Evolutionary conservation across 1,284 basidiomycete species (phyloP), one percentile per base, ranked within the genome.

Genomic region (Ustilago shanxiensis): DNA sequence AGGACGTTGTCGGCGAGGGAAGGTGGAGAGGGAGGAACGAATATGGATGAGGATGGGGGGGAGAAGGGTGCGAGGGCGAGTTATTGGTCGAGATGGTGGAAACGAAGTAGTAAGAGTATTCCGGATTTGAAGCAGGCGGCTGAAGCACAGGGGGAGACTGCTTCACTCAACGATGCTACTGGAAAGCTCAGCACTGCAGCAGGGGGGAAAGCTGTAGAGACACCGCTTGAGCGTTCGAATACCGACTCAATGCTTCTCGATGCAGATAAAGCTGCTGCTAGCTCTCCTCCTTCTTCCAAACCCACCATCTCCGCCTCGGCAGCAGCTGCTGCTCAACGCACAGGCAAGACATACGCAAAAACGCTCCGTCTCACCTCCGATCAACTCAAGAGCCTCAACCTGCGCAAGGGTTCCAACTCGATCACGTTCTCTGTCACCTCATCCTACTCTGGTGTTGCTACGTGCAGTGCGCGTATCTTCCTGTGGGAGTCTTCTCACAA

Each of bases 401-500:
- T 99, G 73, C 93, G 93, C 83, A 90, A 93, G 33, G 97, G 97
- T 2, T 89, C 93, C 3, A 99, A 99, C 85, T 90, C 91, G 10
- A 92, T 99, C 72, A 95, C 95, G 0, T 99, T 99, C 85, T 95
- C 95, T 0, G 91, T 98, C 41, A 89, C 88, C 22, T 90, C 89
- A 3, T 95, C 94, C n/a, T 91, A 93, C 55, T 93, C 94, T 5
- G 94, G 94, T 7, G 90, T 90, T 3, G 91, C 94, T 1, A 83
- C 79, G 11, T 98, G 95, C 79, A 92, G 94, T 1, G 95, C 97
- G 10, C 90, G 95, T 4, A 93, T 99, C 78, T 99, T 99, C 80
- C 89, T 99, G 18, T 99, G 95, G 96, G 94, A 98, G 72, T 90
- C 91, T 29, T 92, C 91, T 10, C 94, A 98, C 86, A 90, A 90